Percentiles rank a stretch among this genome's conserved stretches.
Evolutionary conservation across 2,329 filamentous ascomycete species (phyloP).

Genomic region (Madurella mycetomatis): DNA sequence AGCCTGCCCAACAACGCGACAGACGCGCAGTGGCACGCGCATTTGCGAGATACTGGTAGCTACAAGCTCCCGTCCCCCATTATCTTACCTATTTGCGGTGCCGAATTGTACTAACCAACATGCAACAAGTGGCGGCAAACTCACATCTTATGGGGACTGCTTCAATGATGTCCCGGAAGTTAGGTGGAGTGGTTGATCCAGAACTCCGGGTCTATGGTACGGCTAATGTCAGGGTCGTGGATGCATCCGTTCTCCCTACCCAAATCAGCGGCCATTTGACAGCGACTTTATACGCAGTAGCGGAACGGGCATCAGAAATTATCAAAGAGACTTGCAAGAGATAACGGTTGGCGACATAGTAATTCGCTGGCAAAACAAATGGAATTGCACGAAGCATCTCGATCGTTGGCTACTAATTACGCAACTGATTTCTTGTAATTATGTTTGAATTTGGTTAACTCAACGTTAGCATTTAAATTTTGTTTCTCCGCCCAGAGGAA

Average conservation of each 20-base stretch:
- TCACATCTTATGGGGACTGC: constrained; percentile 33
- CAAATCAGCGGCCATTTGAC: constrained; percentile 37
- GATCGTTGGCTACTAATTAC: too few relatives aligned
- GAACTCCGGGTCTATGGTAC: constrained; percentile 39
- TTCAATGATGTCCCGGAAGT: constrained; percentile 38
- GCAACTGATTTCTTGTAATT: too few relatives aligned
- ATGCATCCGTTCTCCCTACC: constrained; percentile 39
- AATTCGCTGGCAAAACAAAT: too few relatives aligned
- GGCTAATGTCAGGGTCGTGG: constrained; percentile 39
- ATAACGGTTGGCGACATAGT: too few relatives aligned
- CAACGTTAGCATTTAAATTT: too few relatives aligned
- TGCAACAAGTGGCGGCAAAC: constrained; percentile 15
- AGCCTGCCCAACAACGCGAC: neutral
- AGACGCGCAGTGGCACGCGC: neutral
- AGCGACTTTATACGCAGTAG: constrained; percentile 45
- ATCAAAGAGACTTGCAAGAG: neutral
- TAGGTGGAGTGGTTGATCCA: constrained; percentile 41
- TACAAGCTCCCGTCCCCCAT: too few relatives aligned
- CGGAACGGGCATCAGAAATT: constrained; percentile 35
- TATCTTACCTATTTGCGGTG: too few relatives aligned
- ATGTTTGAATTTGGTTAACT: too few relatives aligned
- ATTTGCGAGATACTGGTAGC: constrained; percentile 4
- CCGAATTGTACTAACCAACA: neutral
- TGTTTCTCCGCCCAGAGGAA: too few relatives aligned
- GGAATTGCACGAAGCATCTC: too few relatives aligned